Base-by-base conservation (phyloP, 1,284 basidiomycete species). In the Ustilago lituana region DNA sequence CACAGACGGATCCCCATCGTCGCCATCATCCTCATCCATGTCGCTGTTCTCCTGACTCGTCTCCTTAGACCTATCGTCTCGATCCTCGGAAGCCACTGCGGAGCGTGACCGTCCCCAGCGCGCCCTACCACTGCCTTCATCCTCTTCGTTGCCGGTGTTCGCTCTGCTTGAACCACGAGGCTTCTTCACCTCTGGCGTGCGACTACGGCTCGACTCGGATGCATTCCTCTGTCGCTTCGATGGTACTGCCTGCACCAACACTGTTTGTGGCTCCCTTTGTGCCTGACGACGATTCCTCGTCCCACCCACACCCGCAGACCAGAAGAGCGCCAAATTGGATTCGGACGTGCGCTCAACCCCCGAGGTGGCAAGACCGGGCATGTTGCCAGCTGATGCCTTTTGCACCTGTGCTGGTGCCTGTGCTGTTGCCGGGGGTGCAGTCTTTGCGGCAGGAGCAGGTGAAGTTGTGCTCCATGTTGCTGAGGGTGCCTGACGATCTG, bases 261-360 rank as follows among this genome's bases (percentile, higher is more conserved):
- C 48, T 15, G 59, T 60, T 39, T 57, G 56, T 8, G 72, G 65
- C 46, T 78, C 74, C 12, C 73, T 54, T 29, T 61, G 69, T 14
- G 74, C 73, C 43, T 74, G 76, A 26, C 63, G 71, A 23, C 79
- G 66, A 7, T 71, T 76, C n/a, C 78, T 60, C 14, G 75, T 64
- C 17, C 73, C 74, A 14, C 58, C 73, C 4, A 79, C 71, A 14
- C 80, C 80, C 3, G 76, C 80, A 5, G 74, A 76, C 80, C 80
- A 82, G 48, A 78, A 78, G 23, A 79, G 67, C 9, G 80, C 79
- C 22, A 82, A 60, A 29, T 82, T 82, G 26, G 73, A 76, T 19
- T 79, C 67, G 5, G 79, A 81, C 12, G 80, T 82, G n/a, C 80
- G 72, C 48, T 72, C 74, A 20, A 73, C 55, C 9, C 80, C 80